phyloP scores from a whole-genome alignment of 2,329 filamentous ascomycete species.

The Dactylellina haptotyla region DNA sequence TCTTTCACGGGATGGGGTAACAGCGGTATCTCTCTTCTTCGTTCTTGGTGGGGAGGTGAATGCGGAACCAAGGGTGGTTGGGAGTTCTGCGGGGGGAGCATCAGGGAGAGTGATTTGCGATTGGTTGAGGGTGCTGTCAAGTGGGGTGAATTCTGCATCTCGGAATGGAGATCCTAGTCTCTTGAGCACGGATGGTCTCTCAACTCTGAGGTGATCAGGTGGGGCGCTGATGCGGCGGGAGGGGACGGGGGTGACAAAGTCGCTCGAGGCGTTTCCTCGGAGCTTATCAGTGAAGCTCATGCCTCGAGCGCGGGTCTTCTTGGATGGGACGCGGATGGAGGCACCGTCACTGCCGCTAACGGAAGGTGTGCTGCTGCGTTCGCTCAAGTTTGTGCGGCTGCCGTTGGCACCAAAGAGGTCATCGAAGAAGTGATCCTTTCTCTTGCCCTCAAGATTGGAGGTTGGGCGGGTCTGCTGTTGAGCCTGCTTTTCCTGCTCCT shows the following conservation, averaged over 20 bases:
- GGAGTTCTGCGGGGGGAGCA: constrained; percentile 18
- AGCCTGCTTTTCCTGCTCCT: constrained; percentile 40
- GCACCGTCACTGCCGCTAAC: constrained; percentile 38
- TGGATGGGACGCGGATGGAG: constrained; percentile 44
- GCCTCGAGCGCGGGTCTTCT: constrained; percentile 46
- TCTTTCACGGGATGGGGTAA: constrained; percentile 43
- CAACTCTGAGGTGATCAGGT: constrained; percentile 32
- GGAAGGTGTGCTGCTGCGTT: constrained; percentile 44
- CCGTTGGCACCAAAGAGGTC: constrained; percentile 47
- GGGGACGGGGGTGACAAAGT: constrained; percentile 20
- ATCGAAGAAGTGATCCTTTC: constrained; percentile 50
- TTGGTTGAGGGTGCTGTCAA: constrained; percentile 43
- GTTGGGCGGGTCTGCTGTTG: constrained; percentile 29
- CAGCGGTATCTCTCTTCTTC: constrained; percentile 43
- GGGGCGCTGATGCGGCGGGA: constrained; percentile 38
- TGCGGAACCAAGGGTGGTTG: constrained; percentile 47
- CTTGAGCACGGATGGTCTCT: constrained; percentile 48
- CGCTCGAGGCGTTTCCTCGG: constrained; percentile 28
- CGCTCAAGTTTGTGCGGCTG: constrained; percentile 46
- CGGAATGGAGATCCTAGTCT: constrained; percentile 51
- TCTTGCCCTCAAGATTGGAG: constrained; percentile 37
- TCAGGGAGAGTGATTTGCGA: constrained; percentile 43
- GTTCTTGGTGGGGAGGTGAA: constrained; percentile 50
- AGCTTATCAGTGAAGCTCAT: constrained; percentile 54
- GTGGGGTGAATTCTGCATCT: constrained; percentile 49